These are phyloP conservation scores for Porphyrellus cyaneotinctus DNA, from an alignment of 768 basidiomycete species.

Conservation along the genomic window DNA sequence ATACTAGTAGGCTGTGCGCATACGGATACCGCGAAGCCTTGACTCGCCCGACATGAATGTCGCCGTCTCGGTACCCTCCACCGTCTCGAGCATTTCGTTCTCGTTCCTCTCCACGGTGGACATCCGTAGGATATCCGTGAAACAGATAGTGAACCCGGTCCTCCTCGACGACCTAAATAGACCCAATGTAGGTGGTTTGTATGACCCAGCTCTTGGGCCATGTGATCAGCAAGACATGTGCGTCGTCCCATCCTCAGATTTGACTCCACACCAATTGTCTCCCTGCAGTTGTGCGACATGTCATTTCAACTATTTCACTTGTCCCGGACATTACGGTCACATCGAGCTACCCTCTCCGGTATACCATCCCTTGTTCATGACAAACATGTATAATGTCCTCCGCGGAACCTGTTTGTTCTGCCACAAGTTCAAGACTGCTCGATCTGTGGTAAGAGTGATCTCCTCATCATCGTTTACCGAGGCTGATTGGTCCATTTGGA, in stretches of 20 bases:
- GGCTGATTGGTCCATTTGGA: slow-evolving; percentile 9
- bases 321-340: slow-evolving; percentile 98
- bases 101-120: slow-evolving; percentile 88
- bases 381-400: slow-evolving; percentile 81
- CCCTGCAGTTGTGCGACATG: slow-evolving; percentile 84
- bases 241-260: slow-evolving; percentile 31
- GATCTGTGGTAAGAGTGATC: slow-evolving; percentile 54
- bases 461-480: slow-evolving; percentile 11
- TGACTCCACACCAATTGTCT: slow-evolving; percentile 3
- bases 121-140: slow-evolving; percentile 91
- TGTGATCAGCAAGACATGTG: slow-evolving; percentile 87
- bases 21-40: not conserved
- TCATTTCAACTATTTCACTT: slow-evolving; percentile 86
- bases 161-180: slow-evolving; percentile 91
- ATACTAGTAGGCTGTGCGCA: not conserved
- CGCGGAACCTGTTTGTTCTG: slow-evolving; percentile 91
- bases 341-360: slow-evolving; percentile 94
- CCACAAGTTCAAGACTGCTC: slow-evolving; percentile 81
- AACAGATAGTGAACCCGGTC: slow-evolving; percentile 90
- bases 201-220: slow-evolving; percentile 94
- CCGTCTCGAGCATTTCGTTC: slow-evolving; percentile 82
- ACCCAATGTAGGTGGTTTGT: slow-evolving; percentile 88
- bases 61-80: slow-evolving; percentile 81
- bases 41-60: slow-evolving; percentile 67
- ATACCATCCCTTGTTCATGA: slow-evolving; percentile 95